phyloP scores from a whole-genome alignment of 2,329 filamentous ascomycete species.

The Exophiala spinifera region DNA sequence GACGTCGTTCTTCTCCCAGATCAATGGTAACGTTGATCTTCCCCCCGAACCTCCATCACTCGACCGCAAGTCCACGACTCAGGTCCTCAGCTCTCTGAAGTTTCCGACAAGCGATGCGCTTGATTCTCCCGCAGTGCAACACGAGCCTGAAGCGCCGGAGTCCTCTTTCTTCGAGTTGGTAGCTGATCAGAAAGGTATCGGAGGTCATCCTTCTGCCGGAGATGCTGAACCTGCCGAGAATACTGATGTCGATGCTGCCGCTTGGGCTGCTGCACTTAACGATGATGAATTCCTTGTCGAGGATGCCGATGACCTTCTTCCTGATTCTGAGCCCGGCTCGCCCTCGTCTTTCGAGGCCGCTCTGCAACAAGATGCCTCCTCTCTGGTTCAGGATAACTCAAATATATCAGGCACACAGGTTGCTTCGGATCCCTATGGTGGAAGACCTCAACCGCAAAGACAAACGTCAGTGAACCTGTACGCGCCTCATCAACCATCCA shows the following conservation, averaged over 20 bases:
- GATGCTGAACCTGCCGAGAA: conserved; percentile 27
- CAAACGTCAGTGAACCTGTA: conserved; percentile 44
- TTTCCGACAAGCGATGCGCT: conserved; percentile 29
- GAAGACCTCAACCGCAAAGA: conserved; percentile 22
- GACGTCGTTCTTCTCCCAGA: conserved; percentile 17
- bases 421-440: too few species aligned
- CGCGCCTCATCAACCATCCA: conserved; percentile 50
- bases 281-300: conserved; percentile 66
- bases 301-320: conserved; percentile 79
- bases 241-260: conserved; percentile 70
- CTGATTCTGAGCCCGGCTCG: conserved; percentile 55
- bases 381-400: conserved; percentile 24
- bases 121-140: conserved; percentile 33
- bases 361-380: conserved; percentile 24
- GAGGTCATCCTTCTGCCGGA: conserved; percentile 4
- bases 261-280: conserved; percentile 79
- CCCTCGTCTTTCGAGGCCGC: conserved; percentile 19
- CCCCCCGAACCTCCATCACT: conserved; percentile 34
- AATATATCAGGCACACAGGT: conserved; percentile 10
- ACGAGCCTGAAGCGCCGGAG: conserved; percentile 30
- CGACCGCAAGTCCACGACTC: conserved; percentile 68
- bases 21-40: neutral
- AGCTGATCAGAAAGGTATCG: neutral
- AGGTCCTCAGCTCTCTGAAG: conserved; percentile 58
- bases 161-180: conserved; percentile 26